These are phyloP conservation scores for Aphanomyces euteiches DNA, from an alignment of 352 stramenopile genomes.

Conservation along the genomic window DNA sequence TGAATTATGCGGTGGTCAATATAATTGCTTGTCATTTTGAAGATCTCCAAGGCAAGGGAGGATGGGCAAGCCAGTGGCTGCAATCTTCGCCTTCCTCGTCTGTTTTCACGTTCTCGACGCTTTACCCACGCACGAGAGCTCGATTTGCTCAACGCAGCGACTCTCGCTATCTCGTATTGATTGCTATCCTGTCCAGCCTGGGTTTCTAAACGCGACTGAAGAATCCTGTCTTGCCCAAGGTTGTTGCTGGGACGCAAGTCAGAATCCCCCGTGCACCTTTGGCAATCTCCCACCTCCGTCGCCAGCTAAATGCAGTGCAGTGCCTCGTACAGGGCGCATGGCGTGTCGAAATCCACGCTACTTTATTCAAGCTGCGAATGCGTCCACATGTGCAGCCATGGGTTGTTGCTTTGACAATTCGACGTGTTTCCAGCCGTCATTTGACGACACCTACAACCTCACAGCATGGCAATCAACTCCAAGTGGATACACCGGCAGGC, in stretches of 20 bases:
- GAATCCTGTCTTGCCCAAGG: slow-evolving; percentile 77
- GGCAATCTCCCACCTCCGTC: slow-evolving; percentile 34
- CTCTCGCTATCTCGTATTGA: slow-evolving; percentile 40
- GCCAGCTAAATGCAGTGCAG: slow-evolving; percentile 34
- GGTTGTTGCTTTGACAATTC: slow-evolving; percentile 74
- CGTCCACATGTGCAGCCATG: slow-evolving; percentile 38
- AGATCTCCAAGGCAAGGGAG: too few species aligned
- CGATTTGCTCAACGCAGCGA: too few species aligned
- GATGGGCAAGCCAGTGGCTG: too few species aligned
- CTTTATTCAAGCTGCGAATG: slow-evolving; percentile 1
- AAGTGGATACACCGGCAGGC: slow-evolving; percentile 50
- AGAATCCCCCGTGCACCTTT: slow-evolving; percentile 63
- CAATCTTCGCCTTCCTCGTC: too few species aligned
- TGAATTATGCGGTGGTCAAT: too few species aligned
- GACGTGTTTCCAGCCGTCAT: slow-evolving; percentile 63
- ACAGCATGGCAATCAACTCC: slow-evolving; percentile 52
- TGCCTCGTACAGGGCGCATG: slow-evolving; percentile 47
- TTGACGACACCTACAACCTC: slow-evolving; percentile 59
- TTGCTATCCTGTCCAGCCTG: slow-evolving; percentile 58
- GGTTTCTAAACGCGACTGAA: slow-evolving; percentile 69
- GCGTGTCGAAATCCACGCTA: slow-evolving; percentile 77
- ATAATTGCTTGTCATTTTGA: too few species aligned
- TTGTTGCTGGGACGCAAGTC: slow-evolving; percentile 76
- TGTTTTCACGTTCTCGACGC: too few species aligned
- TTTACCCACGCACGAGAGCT: too few species aligned